These are phyloP conservation scores for Ambrosia hybrid DNA, from an alignment of 140 eudicot genomes.

Conservation along the genomic window DNA sequence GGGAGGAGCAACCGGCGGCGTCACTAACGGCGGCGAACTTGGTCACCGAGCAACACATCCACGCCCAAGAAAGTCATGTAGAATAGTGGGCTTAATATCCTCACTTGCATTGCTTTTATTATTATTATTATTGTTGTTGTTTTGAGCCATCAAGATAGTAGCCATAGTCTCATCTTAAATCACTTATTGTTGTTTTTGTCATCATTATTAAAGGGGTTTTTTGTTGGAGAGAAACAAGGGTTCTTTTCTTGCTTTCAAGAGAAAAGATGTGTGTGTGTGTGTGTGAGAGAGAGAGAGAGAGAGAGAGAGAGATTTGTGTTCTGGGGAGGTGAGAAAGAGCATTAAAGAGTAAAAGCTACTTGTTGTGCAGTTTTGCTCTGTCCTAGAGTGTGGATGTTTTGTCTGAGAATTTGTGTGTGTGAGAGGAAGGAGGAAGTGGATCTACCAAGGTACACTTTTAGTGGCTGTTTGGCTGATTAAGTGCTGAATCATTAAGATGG, in stretches of 20 bases:
- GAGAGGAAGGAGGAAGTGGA: neutral
- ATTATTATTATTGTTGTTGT: conserved; percentile 23
- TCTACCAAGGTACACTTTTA: neutral
- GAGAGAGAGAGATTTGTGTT: conserved; percentile 23
- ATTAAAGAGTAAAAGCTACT: conserved; percentile 71
- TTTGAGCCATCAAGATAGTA: conserved; percentile 58
- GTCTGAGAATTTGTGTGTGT: conserved; percentile 16
- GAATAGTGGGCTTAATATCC: too few relatives aligned
- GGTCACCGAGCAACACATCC: conserved; percentile 3
- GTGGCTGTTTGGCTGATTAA: too few relatives aligned
- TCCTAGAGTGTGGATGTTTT: conserved; percentile 40
- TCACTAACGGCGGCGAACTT: conserved; percentile 35
- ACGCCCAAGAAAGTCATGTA: too few relatives aligned
- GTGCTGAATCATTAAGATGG: too few relatives aligned
- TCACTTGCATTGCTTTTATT: too few relatives aligned
- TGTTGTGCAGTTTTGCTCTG: conserved; percentile 41
- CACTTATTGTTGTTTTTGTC: neutral
- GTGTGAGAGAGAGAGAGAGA: conserved; percentile 19
- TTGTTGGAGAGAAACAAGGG: neutral
- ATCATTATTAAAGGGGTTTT: neutral
- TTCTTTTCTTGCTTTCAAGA: conserved; percentile 9
- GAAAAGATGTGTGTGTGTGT: too few relatives aligned
- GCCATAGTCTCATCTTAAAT: conserved; percentile 41
- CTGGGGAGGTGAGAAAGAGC: conserved; percentile 39
- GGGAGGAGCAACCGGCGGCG: conserved; percentile 42